Percentiles rank a stretch among this genome's conserved stretches.
Evolutionary conservation across 2,329 filamentous ascomycete species (phyloP).

Genomic region (Akanthomyces dipterigenus): DNA sequence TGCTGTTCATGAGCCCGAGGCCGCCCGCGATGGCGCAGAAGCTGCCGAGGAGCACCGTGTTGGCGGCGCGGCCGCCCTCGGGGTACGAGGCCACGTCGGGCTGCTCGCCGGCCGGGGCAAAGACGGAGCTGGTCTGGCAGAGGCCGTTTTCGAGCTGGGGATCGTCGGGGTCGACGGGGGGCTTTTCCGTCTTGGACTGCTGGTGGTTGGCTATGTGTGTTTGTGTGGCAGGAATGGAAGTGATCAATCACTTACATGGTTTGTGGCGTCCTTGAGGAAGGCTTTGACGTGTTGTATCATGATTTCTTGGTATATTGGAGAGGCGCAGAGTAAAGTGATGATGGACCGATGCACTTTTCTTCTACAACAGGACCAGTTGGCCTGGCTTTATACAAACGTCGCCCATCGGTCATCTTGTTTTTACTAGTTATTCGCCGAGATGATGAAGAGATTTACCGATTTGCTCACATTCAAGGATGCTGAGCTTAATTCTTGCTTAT

Average conservation of each 20-base stretch:
- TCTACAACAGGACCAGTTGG: neutral
- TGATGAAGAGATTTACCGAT: neutral
- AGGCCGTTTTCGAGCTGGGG: slow-evolving; percentile 1
- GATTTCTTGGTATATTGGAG: neutral
- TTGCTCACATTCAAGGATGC: too few relatives aligned
- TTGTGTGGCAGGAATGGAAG: neutral
- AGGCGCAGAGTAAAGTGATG: neutral
- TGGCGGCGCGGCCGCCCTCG: slow-evolving; percentile 58
- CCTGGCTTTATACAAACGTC: neutral
- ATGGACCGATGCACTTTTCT: neutral
- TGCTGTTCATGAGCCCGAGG: slow-evolving; percentile 57
- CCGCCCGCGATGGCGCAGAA: slow-evolving; percentile 55
- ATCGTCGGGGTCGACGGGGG: neutral
- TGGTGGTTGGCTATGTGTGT: neutral
- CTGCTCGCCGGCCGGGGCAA: neutral
- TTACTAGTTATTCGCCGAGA: neutral
- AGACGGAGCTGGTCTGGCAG: slow-evolving; percentile 5
- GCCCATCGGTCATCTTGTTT: neutral
- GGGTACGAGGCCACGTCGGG: slow-evolving; percentile 43
- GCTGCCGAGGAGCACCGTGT: slow-evolving; percentile 60
- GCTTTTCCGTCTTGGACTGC: neutral
- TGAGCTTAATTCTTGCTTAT: neutral
- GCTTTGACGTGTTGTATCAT: neutral
- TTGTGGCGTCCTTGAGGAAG: neutral
- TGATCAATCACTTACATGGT: neutral